Evolutionary conservation across 2,329 filamentous ascomycete genomes (phyloP), one percentile per base, ranked within the genome.

Genomic region (Fusarium sp.): DNA sequence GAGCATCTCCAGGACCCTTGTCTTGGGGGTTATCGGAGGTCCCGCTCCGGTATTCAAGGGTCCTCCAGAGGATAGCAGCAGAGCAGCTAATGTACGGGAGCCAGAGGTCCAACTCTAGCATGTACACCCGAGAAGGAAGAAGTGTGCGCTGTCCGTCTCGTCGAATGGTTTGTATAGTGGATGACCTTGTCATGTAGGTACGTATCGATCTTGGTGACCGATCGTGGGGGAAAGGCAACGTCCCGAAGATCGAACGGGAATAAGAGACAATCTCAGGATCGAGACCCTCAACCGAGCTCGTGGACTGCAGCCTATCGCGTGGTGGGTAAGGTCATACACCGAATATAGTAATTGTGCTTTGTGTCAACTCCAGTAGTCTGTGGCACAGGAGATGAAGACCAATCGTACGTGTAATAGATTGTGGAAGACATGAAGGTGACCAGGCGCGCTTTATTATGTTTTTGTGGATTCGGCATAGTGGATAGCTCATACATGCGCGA

Each of bases 221-320:
- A 70, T 70, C 47, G 42, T 70, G 52, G 37, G 34, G 38, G 11
- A 55, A 40, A 45, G 37, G 47, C 41, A 46, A 26, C 36, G 42
- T 36, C 18, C 44, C 30, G 33, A 41, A 52, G 57, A 67, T 69
- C 66, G 52, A 46, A 41, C 42, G 41, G 45, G 34, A 65, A 52
- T 47, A 44, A 61, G 36, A 51, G 26, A 38, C 6, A 53, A n/a
- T 18, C 11, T 20, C 20, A 51, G 9, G 47, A 12, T 44, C 42
- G 23, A 56, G 62, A 55, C 52, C 30, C 13, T 36, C 9, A 18
- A 31, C 20, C 50, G 23, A 42, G 23, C 41, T 30, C 28, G 33
- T 54, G 20, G n/a, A 12, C 18, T 42, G 20, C 15, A 12, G 36
- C 41, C 33, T 49, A 45, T 36, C 42, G 30, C 46, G 26, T 47